phyloP scores from a whole-genome alignment of 73 alveolate species.

The Paramecium primaurelia region DNA sequence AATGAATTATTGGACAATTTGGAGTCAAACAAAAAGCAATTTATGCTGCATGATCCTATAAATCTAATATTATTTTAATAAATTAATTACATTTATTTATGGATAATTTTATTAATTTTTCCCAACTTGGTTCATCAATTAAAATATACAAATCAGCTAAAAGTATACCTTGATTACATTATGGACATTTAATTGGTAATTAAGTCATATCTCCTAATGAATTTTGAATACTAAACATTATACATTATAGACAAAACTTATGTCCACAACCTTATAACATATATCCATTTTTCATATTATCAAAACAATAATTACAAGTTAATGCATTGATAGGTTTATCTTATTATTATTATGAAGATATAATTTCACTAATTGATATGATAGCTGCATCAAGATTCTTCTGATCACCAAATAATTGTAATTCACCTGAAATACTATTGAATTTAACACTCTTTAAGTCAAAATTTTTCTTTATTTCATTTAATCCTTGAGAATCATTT shows the following conservation, averaged over 20 bases:
- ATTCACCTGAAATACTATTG: constrained; percentile 18
- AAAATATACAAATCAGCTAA: background rate
- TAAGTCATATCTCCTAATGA: constrained; percentile 49
- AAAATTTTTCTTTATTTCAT: background rate
- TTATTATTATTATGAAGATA: background rate
- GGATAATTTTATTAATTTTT: background rate
- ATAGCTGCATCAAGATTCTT: background rate
- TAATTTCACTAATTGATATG: background rate
- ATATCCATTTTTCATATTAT: constrained; percentile 37
- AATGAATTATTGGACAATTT: constrained; percentile 13
- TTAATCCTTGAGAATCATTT: constrained; percentile 17
- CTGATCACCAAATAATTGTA: background rate
- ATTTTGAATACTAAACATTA: constrained; percentile 33
- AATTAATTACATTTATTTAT: constrained; percentile 9
- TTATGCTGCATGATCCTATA: background rate
- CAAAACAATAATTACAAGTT: constrained; percentile 12
- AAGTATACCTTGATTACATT: background rate
- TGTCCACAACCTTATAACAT: constrained; percentile 59
- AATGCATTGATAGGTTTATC: background rate
- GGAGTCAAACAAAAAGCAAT: constrained; percentile 2
- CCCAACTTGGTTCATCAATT: constrained; percentile 28
- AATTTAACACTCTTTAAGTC: constrained; percentile 25
- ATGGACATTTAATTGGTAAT: constrained; percentile 58
- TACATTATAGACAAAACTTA: constrained; percentile 48
- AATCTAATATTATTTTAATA: background rate